A percentile compares a stretch with the other conserved stretches of the same genome.
phyloP scores from a whole-genome alignment of 345 rosid genomes.

The Turnera subulata region DNA sequence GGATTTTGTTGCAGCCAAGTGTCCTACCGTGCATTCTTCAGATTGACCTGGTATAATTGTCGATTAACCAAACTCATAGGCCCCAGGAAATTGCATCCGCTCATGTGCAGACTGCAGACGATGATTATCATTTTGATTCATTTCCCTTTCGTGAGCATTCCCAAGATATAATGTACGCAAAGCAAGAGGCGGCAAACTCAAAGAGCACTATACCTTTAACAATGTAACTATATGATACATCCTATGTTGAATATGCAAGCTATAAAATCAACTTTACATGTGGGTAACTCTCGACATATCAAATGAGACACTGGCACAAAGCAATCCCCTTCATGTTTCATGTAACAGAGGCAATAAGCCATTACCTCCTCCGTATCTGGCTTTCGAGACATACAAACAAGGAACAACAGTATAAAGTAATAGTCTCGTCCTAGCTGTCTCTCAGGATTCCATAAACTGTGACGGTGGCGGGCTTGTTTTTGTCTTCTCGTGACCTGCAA shows the following conservation, averaged over 20 bases:
- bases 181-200: too few relatives aligned
- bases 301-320: conserved; percentile 5
- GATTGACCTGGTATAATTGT: too few relatives aligned
- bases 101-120: too few relatives aligned
- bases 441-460: conserved; percentile 79
- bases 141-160: too few relatives aligned
- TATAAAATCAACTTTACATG: conserved; percentile 25
- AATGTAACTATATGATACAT: too few relatives aligned
- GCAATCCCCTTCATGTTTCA: conserved; percentile 10
- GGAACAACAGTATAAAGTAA: not conserved
- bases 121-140: too few relatives aligned
- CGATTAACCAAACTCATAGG: too few relatives aligned
- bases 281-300: not conserved
- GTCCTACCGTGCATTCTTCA: too few relatives aligned
- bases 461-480: conserved; percentile 71
- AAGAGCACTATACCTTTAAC: too few relatives aligned
- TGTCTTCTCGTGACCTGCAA: conserved; percentile 73
- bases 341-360: conserved; percentile 13
- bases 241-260: conserved; percentile 15
- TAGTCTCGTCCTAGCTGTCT: not conserved
- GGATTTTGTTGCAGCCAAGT: too few relatives aligned
- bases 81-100: too few relatives aligned
- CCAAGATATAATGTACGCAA: too few relatives aligned
- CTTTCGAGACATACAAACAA: conserved; percentile 14
- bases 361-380: conserved; percentile 11